These are phyloP conservation scores for Fusarium decemcellulare DNA, from an alignment of 2,329 filamentous ascomycete species.

Conservation along the genomic window DNA sequence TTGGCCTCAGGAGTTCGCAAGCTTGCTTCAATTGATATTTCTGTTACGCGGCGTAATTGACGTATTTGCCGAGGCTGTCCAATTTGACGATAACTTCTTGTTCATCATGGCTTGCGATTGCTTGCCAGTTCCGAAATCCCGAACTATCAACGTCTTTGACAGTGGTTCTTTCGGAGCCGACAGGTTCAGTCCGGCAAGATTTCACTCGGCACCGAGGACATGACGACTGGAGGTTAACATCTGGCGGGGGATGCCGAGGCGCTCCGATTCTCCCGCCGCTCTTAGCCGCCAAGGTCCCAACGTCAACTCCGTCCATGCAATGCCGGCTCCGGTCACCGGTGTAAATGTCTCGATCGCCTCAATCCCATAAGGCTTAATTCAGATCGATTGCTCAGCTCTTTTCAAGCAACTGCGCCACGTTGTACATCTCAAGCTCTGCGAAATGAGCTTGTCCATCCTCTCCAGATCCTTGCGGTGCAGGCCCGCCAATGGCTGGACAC, in stretches of 20 bases:
- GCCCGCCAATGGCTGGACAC: slow-evolving; percentile 36
- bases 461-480: slow-evolving; percentile 35
- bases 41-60: slow-evolving; percentile 16
- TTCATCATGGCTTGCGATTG: background rate
- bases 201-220: slow-evolving; percentile 34
- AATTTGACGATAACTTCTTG: background rate
- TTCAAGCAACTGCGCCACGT: background rate
- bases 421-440: slow-evolving; percentile 5
- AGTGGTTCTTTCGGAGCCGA: slow-evolving; percentile 31
- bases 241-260: slow-evolving; percentile 30
- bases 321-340: slow-evolving; percentile 35
- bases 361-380: slow-evolving; percentile 1
- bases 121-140: slow-evolving; percentile 1
- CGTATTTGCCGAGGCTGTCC: slow-evolving; percentile 16
- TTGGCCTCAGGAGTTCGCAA: background rate
- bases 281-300: slow-evolving; percentile 17
- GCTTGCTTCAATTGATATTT: background rate
- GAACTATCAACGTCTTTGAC: background rate
- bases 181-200: slow-evolving; percentile 21
- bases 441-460: slow-evolving; percentile 38
- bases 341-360: slow-evolving; percentile 9
- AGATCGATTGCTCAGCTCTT: background rate
- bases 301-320: background rate
- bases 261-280: slow-evolving; percentile 24
- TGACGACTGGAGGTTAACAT: slow-evolving; percentile 15